Evolutionary conservation across 1,284 basidiomycete species (phyloP).

Genomic region (Naganishia cerealis): DNA sequence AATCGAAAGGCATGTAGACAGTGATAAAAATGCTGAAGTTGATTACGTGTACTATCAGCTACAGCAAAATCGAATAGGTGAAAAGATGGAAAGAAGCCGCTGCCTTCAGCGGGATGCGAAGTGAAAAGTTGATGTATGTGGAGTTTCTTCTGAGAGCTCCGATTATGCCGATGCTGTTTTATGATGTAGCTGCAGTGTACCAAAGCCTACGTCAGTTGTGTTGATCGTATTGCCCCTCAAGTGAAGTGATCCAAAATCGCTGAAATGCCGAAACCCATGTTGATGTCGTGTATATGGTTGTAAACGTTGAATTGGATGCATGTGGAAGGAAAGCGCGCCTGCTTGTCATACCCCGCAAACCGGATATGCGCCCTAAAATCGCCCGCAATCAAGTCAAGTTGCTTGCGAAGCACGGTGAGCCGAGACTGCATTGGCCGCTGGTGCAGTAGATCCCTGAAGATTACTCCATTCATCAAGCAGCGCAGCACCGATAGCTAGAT

Average conservation of each 20-base stretch:
- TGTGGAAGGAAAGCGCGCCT: neutral
- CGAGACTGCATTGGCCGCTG: neutral
- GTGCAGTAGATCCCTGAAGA: neutral
- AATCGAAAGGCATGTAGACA: neutral
- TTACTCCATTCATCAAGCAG: constrained; percentile 72
- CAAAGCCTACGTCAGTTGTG: neutral
- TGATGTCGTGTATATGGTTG: constrained; percentile 1
- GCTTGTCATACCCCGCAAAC: neutral
- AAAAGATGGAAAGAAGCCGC: constrained; percentile 4
- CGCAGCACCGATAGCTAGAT: constrained; percentile 63
- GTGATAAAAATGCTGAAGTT: constrained; percentile 16
- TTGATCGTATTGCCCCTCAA: neutral
- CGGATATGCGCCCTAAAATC: neutral
- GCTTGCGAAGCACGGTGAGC: constrained; percentile 1
- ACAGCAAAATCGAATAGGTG: constrained; percentile 25
- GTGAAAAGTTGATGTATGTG: neutral
- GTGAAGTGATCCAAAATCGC: neutral
- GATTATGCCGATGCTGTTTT: neutral
- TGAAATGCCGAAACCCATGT: neutral
- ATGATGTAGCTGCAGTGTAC: neutral
- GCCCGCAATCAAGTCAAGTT: neutral
- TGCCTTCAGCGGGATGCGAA: neutral
- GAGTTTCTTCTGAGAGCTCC: neutral
- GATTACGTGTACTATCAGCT: constrained; percentile 32
- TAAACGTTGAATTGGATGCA: neutral